These are phyloP conservation scores for Dysphania ambrosioides DNA, from an alignment of 148 eudicot species.

Conservation along the genomic window DNA sequence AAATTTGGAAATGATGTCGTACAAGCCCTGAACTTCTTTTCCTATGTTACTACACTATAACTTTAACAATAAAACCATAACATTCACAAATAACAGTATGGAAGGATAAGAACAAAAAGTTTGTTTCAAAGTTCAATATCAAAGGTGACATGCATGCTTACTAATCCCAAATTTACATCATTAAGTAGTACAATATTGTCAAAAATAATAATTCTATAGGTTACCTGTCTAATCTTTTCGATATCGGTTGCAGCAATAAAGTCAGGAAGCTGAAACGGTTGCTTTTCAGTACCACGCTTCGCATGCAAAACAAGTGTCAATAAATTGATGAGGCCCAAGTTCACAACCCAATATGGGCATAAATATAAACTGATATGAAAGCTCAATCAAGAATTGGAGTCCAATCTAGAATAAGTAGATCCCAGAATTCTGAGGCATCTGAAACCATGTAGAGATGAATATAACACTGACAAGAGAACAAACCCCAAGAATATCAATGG, in stretches of 20 bases:
- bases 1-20: too few species aligned
- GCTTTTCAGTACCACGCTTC: constrained; percentile 95
- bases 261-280: constrained; percentile 98
- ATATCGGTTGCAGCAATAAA: constrained; percentile 99
- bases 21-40: neutral
- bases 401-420: too few species aligned
- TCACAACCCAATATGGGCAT: constrained; percentile 11
- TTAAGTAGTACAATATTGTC: neutral
- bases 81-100: neutral
- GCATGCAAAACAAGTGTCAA: constrained; percentile 58
- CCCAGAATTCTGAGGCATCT: constrained; percentile 21
- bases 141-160: neutral
- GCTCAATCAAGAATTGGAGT: too few species aligned
- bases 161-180: neutral
- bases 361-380: too few species aligned
- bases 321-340: constrained; percentile 39
- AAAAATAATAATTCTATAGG: neutral
- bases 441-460: constrained; percentile 18
- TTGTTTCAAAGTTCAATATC: neutral
- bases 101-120: neutral
- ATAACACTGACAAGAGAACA: constrained; percentile 20
- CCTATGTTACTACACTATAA: neutral
- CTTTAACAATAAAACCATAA: neutral
- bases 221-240: constrained; percentile 97
- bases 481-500: constrained; percentile 8